Evolutionary conservation across 2,329 filamentous ascomycete genomes (phyloP).

Genomic region (Talaromyces sp.): DNA sequence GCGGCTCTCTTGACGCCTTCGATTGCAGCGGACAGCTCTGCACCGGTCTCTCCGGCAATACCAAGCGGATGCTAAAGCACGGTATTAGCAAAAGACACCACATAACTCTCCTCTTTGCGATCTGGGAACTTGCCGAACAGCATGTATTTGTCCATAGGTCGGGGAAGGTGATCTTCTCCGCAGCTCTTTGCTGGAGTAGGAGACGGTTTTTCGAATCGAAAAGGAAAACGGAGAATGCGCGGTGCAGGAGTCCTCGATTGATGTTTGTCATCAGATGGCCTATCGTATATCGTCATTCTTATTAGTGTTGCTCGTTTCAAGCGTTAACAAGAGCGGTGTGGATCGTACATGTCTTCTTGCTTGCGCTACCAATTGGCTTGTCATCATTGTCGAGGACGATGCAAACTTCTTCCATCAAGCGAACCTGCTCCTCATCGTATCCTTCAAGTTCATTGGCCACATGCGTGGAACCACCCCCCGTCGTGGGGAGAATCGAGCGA

Average conservation of each 20-base stretch:
- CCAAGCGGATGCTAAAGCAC: conserved; percentile 67
- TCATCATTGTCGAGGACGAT: conserved; percentile 94
- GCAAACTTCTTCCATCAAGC: conserved; percentile 97
- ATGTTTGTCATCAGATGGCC: conserved; percentile 99
- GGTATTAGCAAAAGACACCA: not conserved
- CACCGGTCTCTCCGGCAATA: conserved; percentile 85
- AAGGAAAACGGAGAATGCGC: conserved; percentile 95
- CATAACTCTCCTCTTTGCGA: not conserved
- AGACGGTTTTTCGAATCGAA: conserved; percentile 92
- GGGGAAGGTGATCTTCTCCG: conserved; percentile 98
- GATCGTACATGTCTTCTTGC: conserved; percentile 88
- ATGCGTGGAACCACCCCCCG: conserved; percentile 32
- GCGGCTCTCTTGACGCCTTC: conserved; percentile 87
- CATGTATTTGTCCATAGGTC: conserved; percentile 99
- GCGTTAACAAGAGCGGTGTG: not conserved
- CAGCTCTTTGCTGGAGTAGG: conserved; percentile 88
- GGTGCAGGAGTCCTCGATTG: conserved; percentile 88
- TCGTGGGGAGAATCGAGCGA: conserved; percentile 42
- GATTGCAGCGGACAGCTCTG: conserved; percentile 72
- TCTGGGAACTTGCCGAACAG: conserved; percentile 58
- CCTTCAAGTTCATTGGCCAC: conserved; percentile 72
- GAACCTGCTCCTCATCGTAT: conserved; percentile 96
- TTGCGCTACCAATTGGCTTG: conserved; percentile 86
- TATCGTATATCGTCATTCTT: conserved; percentile 34
- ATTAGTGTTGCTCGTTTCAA: conserved; percentile 8